Evolutionary conservation across 345 rosid species (phyloP).

Genomic region (Excoecaria agallocha): DNA sequence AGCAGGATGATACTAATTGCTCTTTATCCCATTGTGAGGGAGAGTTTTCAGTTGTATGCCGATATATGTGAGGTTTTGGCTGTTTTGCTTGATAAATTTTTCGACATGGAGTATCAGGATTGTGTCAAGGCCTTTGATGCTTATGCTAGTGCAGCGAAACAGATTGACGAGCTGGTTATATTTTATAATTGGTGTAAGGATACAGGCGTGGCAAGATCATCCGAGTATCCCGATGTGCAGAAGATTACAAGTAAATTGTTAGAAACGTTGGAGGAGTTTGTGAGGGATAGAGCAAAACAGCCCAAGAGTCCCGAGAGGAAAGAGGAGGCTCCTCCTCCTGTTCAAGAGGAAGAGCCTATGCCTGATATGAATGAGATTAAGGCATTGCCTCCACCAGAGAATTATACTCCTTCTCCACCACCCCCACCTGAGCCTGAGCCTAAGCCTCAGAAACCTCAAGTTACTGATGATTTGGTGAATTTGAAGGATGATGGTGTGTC

Average conservation of each 20-base stretch:
- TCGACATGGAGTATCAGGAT: conserved; percentile 77
- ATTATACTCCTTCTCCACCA: conserved; percentile 51
- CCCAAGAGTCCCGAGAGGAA: conserved; percentile 70
- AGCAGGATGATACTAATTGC: conserved; percentile 72
- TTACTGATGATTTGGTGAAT: conserved; percentile 69
- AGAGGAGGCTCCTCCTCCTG: conserved; percentile 49
- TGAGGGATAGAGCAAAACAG: conserved; percentile 73
- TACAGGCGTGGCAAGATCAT: conserved; percentile 69
- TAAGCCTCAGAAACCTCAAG: conserved; percentile 46
- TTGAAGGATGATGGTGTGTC: conserved; percentile 64
- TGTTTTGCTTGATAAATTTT: conserved; percentile 74
- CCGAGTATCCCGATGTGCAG: conserved; percentile 94
- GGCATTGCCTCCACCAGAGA: conserved; percentile 80
- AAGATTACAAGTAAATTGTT: conserved; percentile 72
- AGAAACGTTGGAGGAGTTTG: conserved; percentile 78
- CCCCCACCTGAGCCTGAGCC: conserved; percentile 46
- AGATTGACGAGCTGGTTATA: conserved; percentile 72
- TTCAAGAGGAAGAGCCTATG: conserved; percentile 36
- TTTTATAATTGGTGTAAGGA: conserved; percentile 83
- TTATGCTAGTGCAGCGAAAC: conserved; percentile 64
- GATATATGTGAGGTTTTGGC: conserved; percentile 81
- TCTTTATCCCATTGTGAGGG: conserved; percentile 66
- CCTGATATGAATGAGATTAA: conserved; percentile 67
- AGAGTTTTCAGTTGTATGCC: conserved; percentile 78
- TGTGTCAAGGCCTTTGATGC: conserved; percentile 85